Base-by-base conservation (phyloP, 2,329 filamentous ascomycete species). In the Exserohilum rostratum region DNA sequence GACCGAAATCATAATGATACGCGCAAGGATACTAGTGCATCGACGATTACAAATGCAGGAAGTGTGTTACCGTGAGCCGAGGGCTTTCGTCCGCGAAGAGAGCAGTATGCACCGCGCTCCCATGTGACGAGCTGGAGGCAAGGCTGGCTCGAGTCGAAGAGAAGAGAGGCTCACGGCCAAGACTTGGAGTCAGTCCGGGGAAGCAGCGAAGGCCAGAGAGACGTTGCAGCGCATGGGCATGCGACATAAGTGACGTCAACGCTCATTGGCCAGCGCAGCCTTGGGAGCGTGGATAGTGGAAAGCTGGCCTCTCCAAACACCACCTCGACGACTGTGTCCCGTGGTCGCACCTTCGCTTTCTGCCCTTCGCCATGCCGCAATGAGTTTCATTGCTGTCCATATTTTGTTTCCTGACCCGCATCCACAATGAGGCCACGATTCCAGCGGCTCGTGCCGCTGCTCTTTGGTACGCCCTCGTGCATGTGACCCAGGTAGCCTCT, bases 381-480 rank as follows among this genome's bases (percentile, higher is more conserved):
- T 75, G 72, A 74, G 49, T 58, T 34, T 58, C 58, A 50, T 30
- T 49, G 45, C 44, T 54, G 58, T 50, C 33, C 51, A 43, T 49
- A 53, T 54, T 50, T 58, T 52, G 38, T 46, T 58, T 52, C 47
- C 52, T 35, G 34, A 61, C 53, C 44, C 27, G 45, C 34, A 46
- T 17, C 62, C 46, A 67, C 62, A 53, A 75, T 75, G 73, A 75
- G 67, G 66, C 69, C 63, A 58, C 68, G 60, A 59, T 58, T 66
- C 54, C 66, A 58, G 70, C 73, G 72, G 71, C 70, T 68, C 47
- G 61, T 71, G 67, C 70, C 70, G 71, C 68, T 74, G 52, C 54
- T 71, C 51, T 66, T 73, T 45, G 63, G 72, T 75, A 66, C 40
- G 70, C 57, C 33, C 18, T 13, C 38, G 46, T 27, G 30, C 53